Evolutionary conservation across 805 yeast genomes (phyloP).

Genomic region (Yarrowia sp.): DNA sequence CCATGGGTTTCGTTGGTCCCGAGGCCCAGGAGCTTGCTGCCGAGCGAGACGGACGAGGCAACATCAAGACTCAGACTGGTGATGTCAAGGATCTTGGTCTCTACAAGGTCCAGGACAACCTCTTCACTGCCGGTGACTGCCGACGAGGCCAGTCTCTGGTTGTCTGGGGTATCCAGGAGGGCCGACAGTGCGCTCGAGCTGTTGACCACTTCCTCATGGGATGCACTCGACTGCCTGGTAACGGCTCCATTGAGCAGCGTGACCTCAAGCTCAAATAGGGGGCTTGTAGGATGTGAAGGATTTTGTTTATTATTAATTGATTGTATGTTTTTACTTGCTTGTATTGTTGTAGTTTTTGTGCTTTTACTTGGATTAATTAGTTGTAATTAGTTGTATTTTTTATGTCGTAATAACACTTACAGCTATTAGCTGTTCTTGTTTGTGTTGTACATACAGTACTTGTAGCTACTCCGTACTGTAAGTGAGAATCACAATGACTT

Average conservation of each 20-base stretch:
- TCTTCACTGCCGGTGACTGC: constrained; percentile 97
- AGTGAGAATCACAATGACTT: too few relatives aligned
- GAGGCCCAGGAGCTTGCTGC: constrained; percentile 71
- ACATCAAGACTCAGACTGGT: constrained; percentile 60
- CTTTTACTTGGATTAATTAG: too few relatives aligned
- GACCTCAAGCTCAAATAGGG: constrained; percentile 43
- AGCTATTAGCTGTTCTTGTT: too few relatives aligned
- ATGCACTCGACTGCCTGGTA: constrained; percentile 81
- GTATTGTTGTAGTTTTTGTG: not conserved
- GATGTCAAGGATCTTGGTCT: constrained; percentile 48
- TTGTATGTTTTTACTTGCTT: not conserved
- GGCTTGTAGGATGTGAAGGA: not conserved
- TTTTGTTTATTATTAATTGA: constrained; percentile 3
- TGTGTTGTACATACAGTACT: too few relatives aligned
- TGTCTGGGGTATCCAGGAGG: constrained; percentile 99
- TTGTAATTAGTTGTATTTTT: too few relatives aligned
- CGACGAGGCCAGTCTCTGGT: constrained; percentile 97
- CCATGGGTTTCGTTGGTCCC: constrained; percentile 98
- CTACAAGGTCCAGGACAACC: constrained; percentile 69
- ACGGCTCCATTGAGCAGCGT: constrained; percentile 88
- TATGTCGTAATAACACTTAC: too few relatives aligned
- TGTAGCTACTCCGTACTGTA: too few relatives aligned
- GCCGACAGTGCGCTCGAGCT: constrained; percentile 96
- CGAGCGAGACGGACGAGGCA: constrained; percentile 78
- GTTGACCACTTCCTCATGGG: constrained; percentile 82